Evolutionary conservation across 306 rosid genomes (phyloP), one percentile per base, ranked within the genome.

Genomic region (Fragaria iinumae): DNA sequence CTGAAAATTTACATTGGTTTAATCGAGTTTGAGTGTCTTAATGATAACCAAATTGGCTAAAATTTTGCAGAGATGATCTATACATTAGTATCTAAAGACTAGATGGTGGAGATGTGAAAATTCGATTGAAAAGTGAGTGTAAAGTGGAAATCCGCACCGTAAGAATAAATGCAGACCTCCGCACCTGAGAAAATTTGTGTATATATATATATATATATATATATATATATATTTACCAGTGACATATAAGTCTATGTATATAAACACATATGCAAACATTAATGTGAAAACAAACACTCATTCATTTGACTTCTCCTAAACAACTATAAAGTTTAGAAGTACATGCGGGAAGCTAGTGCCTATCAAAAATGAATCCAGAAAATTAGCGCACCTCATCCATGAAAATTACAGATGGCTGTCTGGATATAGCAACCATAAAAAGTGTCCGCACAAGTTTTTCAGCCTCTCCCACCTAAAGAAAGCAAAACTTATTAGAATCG

Each of bases 371-470:
- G 9, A 48, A 59, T 56, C 11, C 9, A 73, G 43, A 59, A 78
- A 80, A 50, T 68, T 71, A 69, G 66, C 72, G 67, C 82, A 95
- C 98, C 89, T 95, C 98, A 83, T 95, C 98, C 71, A 95, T 92
- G 87, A 95, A 95, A 86, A 95, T 95, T 73, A 95, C 97, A 34
- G 97, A 92, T 69, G 98, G 98, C 77, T 95, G 98, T 86, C 90
- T 86, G 84, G 97, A 92, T 81, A 80, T 83, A 79, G 98, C 98
- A 63, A 95, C 93, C 91, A 85, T 85, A 83, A 95, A 95, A 72
- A 95, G 97, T 79, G 97, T 91, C 77, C 93, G 87, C 64, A 95
- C 97, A 84, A 95, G 97, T 84, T 95, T 95, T 85, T 95, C 98
- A 80, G 81, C 95, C 83, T 95, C 98, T 47, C 98, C 98, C 27